phyloP scores from a whole-genome alignment of 805 yeast genomes.

The Teunomyces aglyptinius region DNA sequence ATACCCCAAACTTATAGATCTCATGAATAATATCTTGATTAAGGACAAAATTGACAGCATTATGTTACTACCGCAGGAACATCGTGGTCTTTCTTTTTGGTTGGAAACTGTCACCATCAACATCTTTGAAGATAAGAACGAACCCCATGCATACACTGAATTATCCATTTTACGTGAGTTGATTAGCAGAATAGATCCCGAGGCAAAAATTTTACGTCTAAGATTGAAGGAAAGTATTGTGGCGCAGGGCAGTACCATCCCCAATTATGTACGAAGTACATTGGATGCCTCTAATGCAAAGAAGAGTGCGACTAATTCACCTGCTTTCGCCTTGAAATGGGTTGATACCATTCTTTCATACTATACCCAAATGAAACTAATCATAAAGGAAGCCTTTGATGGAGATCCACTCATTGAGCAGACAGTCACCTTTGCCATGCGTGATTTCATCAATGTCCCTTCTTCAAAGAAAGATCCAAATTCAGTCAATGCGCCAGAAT shows the following conservation, averaged over 20 bases:
- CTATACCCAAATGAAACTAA: constrained; percentile 48
- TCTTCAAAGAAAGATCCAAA: constrained; percentile 43
- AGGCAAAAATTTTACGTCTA: constrained; percentile 47
- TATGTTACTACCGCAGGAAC: constrained; percentile 43
- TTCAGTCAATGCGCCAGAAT: constrained; percentile 35
- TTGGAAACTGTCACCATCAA: constrained; percentile 39
- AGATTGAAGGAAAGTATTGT: constrained; percentile 48
- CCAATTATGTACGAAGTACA: constrained; percentile 20
- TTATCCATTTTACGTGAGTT: constrained; percentile 50
- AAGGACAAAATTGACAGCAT: constrained; percentile 56
- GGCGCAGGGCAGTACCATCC: constrained; percentile 43
- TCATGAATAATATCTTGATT: constrained; percentile 61
- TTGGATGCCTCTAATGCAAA: constrained; percentile 9
- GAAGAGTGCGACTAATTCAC: constrained; percentile 23
- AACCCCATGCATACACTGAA: constrained; percentile 31
- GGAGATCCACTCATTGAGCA: constrained; percentile 50
- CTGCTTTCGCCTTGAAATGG: constrained; percentile 67
- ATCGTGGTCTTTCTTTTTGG: constrained; percentile 61
- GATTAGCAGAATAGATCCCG: constrained; percentile 52
- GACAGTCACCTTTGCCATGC: constrained; percentile 58
- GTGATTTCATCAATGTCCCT: constrained; percentile 60
- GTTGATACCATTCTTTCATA: constrained; percentile 53
- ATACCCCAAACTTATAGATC: constrained; percentile 48
- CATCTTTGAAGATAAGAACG: constrained; percentile 8
- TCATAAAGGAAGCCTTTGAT: constrained; percentile 50